Conservation (phyloP, 1,284 basidiomycete species). For the Athelia psychrophila region DNA sequence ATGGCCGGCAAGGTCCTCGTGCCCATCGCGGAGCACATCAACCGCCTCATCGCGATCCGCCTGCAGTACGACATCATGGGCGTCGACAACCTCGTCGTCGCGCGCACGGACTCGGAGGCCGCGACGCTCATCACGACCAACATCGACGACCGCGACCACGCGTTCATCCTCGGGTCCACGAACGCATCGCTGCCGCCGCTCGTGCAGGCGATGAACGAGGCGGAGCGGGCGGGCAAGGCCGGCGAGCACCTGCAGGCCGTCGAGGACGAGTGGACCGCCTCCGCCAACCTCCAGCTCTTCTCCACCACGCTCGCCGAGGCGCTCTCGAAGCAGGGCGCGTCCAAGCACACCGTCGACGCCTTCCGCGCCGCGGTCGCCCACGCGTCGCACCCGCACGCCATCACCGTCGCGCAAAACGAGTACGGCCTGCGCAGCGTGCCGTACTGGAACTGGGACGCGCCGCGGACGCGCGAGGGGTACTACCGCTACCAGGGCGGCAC, state of each 20-base stretch:
- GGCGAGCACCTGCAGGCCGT: conserved; percentile 82
- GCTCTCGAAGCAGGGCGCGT: conserved; percentile 63
- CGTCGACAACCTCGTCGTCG: conserved; percentile 68
- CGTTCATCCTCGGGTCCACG: conserved; percentile 93
- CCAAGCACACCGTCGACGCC: conserved; percentile 42
- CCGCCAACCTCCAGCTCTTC: conserved; percentile 82
- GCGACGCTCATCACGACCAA: conserved; percentile 97
- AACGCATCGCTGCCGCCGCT: conserved; percentile 71
- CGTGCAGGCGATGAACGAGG: conserved; percentile 80
- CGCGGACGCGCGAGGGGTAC: conserved; percentile 92
- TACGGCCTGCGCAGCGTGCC: conserved; percentile 75
- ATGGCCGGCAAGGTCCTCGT: conserved; percentile 84
- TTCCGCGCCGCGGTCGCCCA: conserved; percentile 64
- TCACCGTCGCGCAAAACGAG: conserved; percentile 76
- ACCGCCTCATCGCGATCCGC: conserved; percentile 75
- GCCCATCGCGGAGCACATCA: conserved; percentile 74
- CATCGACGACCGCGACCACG: conserved; percentile 94
- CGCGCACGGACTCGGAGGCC: conserved; percentile 86
- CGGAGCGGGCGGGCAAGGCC: conserved; percentile 77
- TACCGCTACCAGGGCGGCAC: conserved; percentile 98
- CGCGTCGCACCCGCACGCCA: conserved; percentile 68
- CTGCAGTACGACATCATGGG: conserved; percentile 65
- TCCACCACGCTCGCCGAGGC: conserved; percentile 73
- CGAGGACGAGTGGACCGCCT: conserved; percentile 84
- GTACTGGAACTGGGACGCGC: conserved; percentile 93